Evolutionary conservation across 2,329 filamentous ascomycete genomes (phyloP).

Genomic region (Colletotrichum truncatum): DNA sequence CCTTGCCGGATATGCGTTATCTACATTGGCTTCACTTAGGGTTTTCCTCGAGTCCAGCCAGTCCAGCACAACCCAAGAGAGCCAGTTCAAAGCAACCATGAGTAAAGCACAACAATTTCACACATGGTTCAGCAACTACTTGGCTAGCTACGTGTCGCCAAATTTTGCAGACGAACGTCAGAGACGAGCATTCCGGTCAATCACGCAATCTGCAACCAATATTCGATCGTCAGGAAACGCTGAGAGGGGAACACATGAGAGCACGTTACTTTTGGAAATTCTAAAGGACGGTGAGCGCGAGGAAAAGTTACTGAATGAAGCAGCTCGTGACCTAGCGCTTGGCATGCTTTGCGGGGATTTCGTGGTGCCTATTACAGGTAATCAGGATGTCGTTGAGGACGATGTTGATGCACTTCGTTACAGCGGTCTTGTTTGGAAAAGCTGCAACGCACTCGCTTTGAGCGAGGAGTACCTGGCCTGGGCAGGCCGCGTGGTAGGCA

Average conservation of each 20-base stretch:
- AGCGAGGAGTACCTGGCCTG: conserved; percentile 80
- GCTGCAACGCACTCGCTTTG: conserved; percentile 70
- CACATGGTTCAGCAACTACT: conserved; percentile 77
- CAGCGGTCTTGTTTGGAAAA: conserved; percentile 78
- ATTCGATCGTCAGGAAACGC: conserved; percentile 77
- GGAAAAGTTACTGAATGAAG: conserved; percentile 72
- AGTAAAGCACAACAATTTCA: conserved; percentile 80
- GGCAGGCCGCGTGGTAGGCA: conserved; percentile 85
- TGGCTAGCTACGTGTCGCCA: conserved; percentile 69
- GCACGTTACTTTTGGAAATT: conserved; percentile 80
- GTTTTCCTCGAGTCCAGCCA: conserved; percentile 79
- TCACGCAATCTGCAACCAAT: conserved; percentile 74
- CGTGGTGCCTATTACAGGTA: conserved; percentile 62
- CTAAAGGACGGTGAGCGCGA: conserved; percentile 75
- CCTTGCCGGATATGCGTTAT: conserved; percentile 81
- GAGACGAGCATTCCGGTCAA: conserved; percentile 68
- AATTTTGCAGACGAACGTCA: conserved; percentile 58
- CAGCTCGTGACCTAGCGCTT: conserved; percentile 76
- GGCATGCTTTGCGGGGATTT: conserved; percentile 81
- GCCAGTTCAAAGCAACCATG: conserved; percentile 80
- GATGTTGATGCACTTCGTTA: conserved; percentile 72
- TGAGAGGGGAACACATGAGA: conserved; percentile 76
- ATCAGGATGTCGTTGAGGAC: conserved; percentile 71
- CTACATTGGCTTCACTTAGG: conserved; percentile 80
- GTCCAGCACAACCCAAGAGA: conserved; percentile 85